Base-by-base conservation (phyloP, 2,329 filamentous ascomycete species). In the Remersonia thermophila region DNA sequence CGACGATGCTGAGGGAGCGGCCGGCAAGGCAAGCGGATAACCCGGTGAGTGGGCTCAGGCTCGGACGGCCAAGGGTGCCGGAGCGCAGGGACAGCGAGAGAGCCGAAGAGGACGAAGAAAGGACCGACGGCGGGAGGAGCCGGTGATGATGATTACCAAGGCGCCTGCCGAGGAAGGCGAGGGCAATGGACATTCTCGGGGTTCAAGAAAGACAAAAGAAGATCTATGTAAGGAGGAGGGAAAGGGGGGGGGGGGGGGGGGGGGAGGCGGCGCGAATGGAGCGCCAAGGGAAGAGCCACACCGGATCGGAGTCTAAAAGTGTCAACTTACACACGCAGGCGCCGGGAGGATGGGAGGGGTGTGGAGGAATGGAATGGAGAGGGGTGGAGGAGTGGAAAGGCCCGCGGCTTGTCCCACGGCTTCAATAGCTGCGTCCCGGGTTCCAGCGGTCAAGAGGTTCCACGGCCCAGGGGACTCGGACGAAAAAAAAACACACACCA, bases 131-230 rank as follows among this genome's bases (percentile, higher is more conserved):
- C 40, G 43, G 37, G 43, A n/a, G 40, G 36, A 29, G 38, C 23
- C 34, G 42, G 18, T 11, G 42, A 32, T 35, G 43, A 39, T 35
- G 43, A 39, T 38, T 30, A 38, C 44, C 35, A 37, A 45, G 33
- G 35, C 42, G 45, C 47, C 43, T 47, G 40, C 42, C 42, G 38
- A 46, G 32, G 30, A 39, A 30, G 30, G 35, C n/a, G n/a, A n/a
- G 35, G 41, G 39, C 44, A 40, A 43, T 37, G 37, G 35, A 41
- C 46, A 48, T 48, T 34, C 34, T 42, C 30, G 38, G 41, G 30
- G 36, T n/a, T n/a, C n/a, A 33, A 28, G 40, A 27, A 14, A 27
- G 16, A 23, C 20, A 23, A 5, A 23, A 9, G 9, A 9, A 9
- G 5, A 9, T 23, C 20, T 6, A 23, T 5, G 20, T 23, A 9